Conservation (phyloP, 306 rosid species). For the Dalbergia cultrata region DNA sequence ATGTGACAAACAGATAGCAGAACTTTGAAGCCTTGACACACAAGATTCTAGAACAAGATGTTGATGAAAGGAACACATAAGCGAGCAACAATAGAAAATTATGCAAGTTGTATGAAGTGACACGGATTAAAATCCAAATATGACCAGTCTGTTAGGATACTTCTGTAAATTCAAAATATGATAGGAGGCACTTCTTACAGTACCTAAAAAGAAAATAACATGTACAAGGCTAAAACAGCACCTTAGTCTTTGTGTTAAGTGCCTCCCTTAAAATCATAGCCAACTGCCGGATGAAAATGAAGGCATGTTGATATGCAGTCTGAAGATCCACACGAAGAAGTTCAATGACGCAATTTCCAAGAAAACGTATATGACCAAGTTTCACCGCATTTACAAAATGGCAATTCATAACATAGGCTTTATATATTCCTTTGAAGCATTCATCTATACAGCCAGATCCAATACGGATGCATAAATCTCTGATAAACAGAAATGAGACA, state of each 20-base stretch:
- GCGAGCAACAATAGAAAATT: conserved; percentile 20
- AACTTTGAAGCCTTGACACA: conserved; percentile 37
- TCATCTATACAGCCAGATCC: conserved; percentile 94
- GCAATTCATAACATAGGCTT: conserved; percentile 93
- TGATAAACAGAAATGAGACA: conserved; percentile 76
- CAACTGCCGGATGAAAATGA: conserved; percentile 86
- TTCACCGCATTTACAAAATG: conserved; percentile 85
- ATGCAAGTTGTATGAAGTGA: conserved; percentile 10
- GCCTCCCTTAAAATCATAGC: conserved; percentile 94
- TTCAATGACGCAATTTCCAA: conserved; percentile 82
- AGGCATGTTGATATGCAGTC: conserved; percentile 93
- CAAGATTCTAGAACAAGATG: conserved; percentile 32
- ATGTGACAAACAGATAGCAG: neutral
- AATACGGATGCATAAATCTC: conserved; percentile 82
- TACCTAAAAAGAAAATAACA: conserved; percentile 36
- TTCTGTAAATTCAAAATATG: conserved; percentile 6
- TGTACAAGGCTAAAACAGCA: conserved; percentile 41
- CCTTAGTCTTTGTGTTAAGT: conserved; percentile 89
- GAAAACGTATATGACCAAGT: conserved; percentile 84
- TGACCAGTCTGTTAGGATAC: conserved; percentile 26
- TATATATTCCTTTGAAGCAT: conserved; percentile 90
- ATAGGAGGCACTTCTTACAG: conserved; percentile 1
- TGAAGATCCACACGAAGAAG: conserved; percentile 82
- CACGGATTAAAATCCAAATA: conserved; percentile 30
- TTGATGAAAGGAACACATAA: conserved; percentile 6